Conservation (phyloP, 1,139 yeast genomes). For the Lizanozyma gosingica region DNA sequence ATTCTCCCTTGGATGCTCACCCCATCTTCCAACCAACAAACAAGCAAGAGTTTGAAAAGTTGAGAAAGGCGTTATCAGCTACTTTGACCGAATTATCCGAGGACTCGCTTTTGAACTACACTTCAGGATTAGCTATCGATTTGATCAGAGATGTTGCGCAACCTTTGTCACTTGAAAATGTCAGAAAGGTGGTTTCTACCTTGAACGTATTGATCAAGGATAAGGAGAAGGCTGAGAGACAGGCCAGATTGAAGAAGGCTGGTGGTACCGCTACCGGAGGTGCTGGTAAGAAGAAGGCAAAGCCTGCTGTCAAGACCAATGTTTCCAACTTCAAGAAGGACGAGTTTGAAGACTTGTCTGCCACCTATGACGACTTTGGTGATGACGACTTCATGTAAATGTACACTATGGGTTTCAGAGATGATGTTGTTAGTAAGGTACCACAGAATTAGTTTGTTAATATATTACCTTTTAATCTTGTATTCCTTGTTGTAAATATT, state of each 20-base stretch:
- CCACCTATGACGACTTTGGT: constrained; percentile 46
- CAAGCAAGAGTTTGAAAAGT: constrained; percentile 73
- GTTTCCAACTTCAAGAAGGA: constrained; percentile 74
- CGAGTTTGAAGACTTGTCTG: constrained; percentile 51
- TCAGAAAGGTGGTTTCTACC: constrained; percentile 80
- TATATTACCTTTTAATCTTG: too few relatives aligned
- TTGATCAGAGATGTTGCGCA: constrained; percentile 74
- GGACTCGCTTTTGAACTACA: constrained; percentile 57
- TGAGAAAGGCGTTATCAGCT: constrained; percentile 70
- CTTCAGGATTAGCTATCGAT: constrained; percentile 73
- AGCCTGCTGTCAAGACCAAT: constrained; percentile 63
- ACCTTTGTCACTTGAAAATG: constrained; percentile 74
- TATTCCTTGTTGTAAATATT: too few relatives aligned
- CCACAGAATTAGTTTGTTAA: too few relatives aligned
- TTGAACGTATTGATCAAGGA: constrained; percentile 74
- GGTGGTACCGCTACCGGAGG: constrained; percentile 90
- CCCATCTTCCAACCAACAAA: constrained; percentile 75
- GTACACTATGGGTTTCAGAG: too few relatives aligned
- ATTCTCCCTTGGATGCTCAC: constrained; percentile 62
- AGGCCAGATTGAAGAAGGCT: constrained; percentile 65
- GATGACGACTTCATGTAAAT: constrained; percentile 87
- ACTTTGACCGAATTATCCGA: constrained; percentile 57
- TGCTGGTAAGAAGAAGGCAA: constrained; percentile 91
- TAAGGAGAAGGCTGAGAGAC: constrained; percentile 85
- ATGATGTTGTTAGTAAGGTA: too few relatives aligned